Evolutionary conservation across 345 rosid species (phyloP).

Genomic region (Hibiscus tridactylites): DNA sequence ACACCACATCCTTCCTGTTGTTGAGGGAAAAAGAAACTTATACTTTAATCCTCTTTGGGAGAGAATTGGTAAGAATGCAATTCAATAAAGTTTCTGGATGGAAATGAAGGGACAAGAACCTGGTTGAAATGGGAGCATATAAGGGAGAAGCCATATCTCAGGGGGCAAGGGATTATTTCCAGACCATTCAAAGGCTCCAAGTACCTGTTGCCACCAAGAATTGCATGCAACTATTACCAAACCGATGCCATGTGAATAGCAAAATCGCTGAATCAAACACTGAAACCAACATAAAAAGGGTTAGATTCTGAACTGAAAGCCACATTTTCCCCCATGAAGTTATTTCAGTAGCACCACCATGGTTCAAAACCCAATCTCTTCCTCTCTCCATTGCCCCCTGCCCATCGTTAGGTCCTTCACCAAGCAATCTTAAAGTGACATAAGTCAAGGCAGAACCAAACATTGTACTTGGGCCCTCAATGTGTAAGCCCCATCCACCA

Average conservation of each 20-base stretch:
- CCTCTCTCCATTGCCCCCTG: slow-evolving; percentile 77
- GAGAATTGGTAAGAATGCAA: background rate
- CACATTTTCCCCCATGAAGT: slow-evolving; percentile 99
- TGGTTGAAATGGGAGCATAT: slow-evolving; percentile 80
- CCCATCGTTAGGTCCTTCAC: slow-evolving; percentile 88
- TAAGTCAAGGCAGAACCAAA: slow-evolving; percentile 85
- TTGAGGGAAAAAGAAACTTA: background rate
- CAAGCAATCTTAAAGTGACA: slow-evolving; percentile 85
- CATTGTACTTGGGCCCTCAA: slow-evolving; percentile 99
- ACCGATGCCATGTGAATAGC: slow-evolving; percentile 7
- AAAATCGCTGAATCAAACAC: background rate
- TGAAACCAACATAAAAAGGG: slow-evolving; percentile 13
- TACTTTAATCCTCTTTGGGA: background rate
- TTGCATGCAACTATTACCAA: slow-evolving; percentile 11
- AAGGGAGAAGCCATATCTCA: slow-evolving; percentile 97
- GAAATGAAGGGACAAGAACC: slow-evolving; percentile 35
- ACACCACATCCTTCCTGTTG: slow-evolving; percentile 98
- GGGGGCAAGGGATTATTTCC: slow-evolving; percentile 98
- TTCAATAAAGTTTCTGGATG: background rate
- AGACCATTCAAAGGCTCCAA: slow-evolving; percentile 91
- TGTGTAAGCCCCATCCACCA: slow-evolving; percentile 99
- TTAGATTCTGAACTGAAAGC: slow-evolving; percentile 74
- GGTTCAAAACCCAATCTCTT: slow-evolving; percentile 73
- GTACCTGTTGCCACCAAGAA: slow-evolving; percentile 49
- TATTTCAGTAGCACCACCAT: slow-evolving; percentile 84